phyloP scores from a whole-genome alignment of 176 grass and related monocot genomes.

The Raddia distichophylla region DNA sequence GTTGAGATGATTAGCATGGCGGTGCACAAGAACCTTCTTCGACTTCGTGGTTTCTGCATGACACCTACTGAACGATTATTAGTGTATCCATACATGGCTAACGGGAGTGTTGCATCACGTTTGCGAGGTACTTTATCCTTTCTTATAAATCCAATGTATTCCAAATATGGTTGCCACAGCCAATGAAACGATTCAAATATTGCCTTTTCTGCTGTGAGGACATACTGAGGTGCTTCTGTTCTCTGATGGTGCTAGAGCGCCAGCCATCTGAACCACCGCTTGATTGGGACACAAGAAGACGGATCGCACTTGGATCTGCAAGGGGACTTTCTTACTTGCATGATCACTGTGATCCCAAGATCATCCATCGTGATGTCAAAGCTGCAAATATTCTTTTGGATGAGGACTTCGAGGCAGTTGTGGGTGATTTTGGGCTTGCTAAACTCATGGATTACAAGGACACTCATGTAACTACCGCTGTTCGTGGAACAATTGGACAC shows the following conservation, averaged over 20 bases:
- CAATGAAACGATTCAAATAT: constrained; percentile 28
- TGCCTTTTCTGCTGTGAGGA: constrained; percentile 19
- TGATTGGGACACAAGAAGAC: constrained; percentile 54
- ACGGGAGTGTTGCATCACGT: constrained; percentile 73
- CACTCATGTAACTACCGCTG: constrained; percentile 63
- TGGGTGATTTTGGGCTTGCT: constrained; percentile 69
- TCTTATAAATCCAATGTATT: neutral
- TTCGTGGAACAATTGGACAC: constrained; percentile 62
- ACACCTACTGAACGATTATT: constrained; percentile 67
- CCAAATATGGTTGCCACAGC: neutral
- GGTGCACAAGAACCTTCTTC: constrained; percentile 68
- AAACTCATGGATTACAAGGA: constrained; percentile 71
- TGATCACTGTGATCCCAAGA: constrained; percentile 64
- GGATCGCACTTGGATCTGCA: constrained; percentile 60
- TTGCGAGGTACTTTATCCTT: constrained; percentile 63
- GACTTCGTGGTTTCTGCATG: constrained; percentile 78
- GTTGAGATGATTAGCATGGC: constrained; percentile 77
- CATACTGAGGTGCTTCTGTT: constrained; percentile 26
- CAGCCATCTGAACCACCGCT: constrained; percentile 51
- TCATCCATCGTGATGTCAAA: constrained; percentile 74
- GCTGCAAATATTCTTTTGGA: constrained; percentile 68
- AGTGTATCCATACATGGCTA: constrained; percentile 85
- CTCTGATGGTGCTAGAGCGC: constrained; percentile 48
- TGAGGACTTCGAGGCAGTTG: constrained; percentile 61
- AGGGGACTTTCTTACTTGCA: constrained; percentile 74